Evolutionary conservation across 495 filamentous ascomycete genomes (phyloP).

Genomic region (Aspergillus funiculosus): DNA sequence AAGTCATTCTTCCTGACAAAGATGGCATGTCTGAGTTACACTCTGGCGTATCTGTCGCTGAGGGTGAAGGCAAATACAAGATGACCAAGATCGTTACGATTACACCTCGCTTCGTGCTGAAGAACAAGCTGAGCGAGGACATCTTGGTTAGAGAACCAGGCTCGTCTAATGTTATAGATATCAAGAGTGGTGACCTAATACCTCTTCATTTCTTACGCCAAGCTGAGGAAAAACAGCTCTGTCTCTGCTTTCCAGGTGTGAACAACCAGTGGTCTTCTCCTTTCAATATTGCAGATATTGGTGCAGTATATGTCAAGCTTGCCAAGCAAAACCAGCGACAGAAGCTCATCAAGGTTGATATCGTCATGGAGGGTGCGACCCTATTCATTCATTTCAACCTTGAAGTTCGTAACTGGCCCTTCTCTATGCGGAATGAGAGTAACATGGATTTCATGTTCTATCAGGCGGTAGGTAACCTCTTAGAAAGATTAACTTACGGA

Average conservation of each 20-base stretch:
- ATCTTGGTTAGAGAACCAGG: slow-evolving; percentile 83
- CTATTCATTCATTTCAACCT: slow-evolving; percentile 87
- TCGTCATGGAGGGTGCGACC: slow-evolving; percentile 85
- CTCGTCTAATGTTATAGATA: slow-evolving; percentile 70
- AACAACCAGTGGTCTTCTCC: slow-evolving; percentile 98
- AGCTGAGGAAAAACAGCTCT: slow-evolving; percentile 76
- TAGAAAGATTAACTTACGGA: not conserved
- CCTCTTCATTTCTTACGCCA: slow-evolving; percentile 84
- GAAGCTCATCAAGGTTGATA: slow-evolving; percentile 77
- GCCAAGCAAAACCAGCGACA: slow-evolving; percentile 86
- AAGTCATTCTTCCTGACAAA: slow-evolving; percentile 71
- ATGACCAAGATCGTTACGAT: slow-evolving; percentile 90
- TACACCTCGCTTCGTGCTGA: slow-evolving; percentile 88
- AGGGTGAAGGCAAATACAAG: slow-evolving; percentile 96
- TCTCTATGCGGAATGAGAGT: slow-evolving; percentile 96
- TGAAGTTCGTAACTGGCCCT: slow-evolving; percentile 93
- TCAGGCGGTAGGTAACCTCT: slow-evolving; percentile 51
- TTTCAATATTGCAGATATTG: slow-evolving; percentile 92
- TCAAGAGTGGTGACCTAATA: slow-evolving; percentile 69
- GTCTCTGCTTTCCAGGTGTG: slow-evolving; percentile 85
- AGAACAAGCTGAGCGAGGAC: slow-evolving; percentile 85
- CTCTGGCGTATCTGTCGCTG: slow-evolving; percentile 77
- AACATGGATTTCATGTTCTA: slow-evolving; percentile 93
- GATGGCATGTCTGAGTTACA: slow-evolving; percentile 75
- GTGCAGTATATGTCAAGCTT: slow-evolving; percentile 87